Percentiles rank a stretch among this genome's conserved stretches.
Conservation (phyloP, 768 basidiomycete genomes). For the Baorangia bicolor region DNA sequence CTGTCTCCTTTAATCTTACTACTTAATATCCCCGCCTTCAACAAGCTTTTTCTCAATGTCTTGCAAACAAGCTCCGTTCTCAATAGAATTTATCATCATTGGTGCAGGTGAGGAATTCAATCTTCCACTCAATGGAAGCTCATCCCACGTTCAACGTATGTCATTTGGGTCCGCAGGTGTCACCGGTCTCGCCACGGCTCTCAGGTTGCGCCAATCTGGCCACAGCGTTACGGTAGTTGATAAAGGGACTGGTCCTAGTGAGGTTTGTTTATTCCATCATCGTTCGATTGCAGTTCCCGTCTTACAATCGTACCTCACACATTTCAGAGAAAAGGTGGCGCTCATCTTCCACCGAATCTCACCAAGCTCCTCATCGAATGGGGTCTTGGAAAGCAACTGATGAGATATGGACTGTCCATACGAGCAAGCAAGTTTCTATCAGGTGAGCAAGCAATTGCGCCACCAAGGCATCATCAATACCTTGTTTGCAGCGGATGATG, state of each 20-base stretch:
- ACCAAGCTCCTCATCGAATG: constrained; percentile 56
- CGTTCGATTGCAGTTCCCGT: background rate
- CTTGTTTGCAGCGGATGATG: constrained; percentile 40
- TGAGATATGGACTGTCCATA: constrained; percentile 31
- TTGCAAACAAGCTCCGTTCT: constrained; percentile 22
- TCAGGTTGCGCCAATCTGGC: constrained; percentile 54
- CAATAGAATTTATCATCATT: constrained; percentile 33
- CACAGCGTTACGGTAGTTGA: constrained; percentile 62
- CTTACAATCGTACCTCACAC: background rate
- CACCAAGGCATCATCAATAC: background rate
- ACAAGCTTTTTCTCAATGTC: constrained; percentile 12
- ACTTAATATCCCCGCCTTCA: background rate
- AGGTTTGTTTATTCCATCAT: constrained; percentile 28
- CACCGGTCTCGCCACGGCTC: constrained; percentile 58
- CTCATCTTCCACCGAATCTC: constrained; percentile 59
- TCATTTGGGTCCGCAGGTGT: constrained; percentile 32
- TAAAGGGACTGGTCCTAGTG: constrained; percentile 42
- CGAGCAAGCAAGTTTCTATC: constrained; percentile 27
- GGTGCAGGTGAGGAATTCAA: constrained; percentile 26
- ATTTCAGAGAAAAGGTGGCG: constrained; percentile 38
- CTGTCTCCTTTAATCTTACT: background rate
- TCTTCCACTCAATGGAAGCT: background rate
- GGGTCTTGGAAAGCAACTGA: constrained; percentile 49
- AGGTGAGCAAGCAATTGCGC: constrained; percentile 10
- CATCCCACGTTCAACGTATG: background rate